Evolutionary conservation across 179 eudicot species (phyloP).

Genomic region (Spinacia oleracea): DNA sequence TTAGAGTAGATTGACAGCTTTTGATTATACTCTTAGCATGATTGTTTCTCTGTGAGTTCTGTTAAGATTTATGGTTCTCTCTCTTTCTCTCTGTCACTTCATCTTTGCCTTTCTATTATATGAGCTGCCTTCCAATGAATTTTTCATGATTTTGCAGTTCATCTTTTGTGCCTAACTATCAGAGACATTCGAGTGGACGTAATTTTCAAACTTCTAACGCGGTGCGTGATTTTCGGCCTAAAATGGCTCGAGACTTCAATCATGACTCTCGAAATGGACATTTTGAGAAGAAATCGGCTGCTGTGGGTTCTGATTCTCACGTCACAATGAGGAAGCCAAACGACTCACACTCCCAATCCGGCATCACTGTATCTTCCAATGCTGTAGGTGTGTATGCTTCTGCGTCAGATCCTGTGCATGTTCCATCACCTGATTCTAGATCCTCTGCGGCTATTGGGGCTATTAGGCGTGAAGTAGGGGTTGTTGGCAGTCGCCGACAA

Average conservation of each 20-base stretch:
- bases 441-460: conserved; percentile 75
- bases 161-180: conserved; percentile 41
- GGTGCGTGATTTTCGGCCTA: conserved; percentile 41
- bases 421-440: conserved; percentile 76
- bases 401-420: conserved; percentile 93
- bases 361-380: conserved; percentile 43
- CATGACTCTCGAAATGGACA: conserved; percentile 36
- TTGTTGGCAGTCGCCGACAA: conserved; percentile 79
- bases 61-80: neutral
- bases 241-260: conserved; percentile 37
- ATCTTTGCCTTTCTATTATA: neutral
- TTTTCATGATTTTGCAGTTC: conserved; percentile 35
- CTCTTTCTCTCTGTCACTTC: neutral
- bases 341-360: conserved; percentile 39
- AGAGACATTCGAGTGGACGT: conserved; percentile 42
- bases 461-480: conserved; percentile 81
- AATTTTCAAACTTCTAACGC: conserved; percentile 38
- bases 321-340: conserved; percentile 36
- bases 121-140: neutral
- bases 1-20: neutral
- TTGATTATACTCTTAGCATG: neutral
- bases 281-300: conserved; percentile 35
- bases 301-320: conserved; percentile 33
- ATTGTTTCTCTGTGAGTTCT: no score
- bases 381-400: conserved; percentile 83